Base-by-base conservation (phyloP, 2,329 filamentous ascomycete genomes). In the Berkeleyomyces rouxiae region DNA sequence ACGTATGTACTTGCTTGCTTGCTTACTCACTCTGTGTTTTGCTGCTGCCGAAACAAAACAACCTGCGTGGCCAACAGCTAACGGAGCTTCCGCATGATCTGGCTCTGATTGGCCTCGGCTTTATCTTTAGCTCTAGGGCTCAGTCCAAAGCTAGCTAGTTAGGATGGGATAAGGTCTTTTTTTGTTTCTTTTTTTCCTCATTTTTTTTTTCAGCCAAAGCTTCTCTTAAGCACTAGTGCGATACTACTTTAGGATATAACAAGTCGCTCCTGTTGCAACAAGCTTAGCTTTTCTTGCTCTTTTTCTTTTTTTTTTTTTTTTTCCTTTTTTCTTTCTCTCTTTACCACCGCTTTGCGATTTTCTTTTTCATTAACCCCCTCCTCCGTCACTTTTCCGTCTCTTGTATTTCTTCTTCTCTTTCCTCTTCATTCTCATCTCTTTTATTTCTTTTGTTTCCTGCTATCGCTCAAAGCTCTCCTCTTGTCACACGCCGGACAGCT, bases 391-490 rank as follows among this genome's bases (percentile, higher is more conserved):
- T 37, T 31, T 55, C 37, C 33, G 13, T 37, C 49, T 59, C 46
- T 23, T 47, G 11, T 37, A 33, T 39, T 13, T 7, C 31, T 59
- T 31, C n/a, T 33, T 53, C 10, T 55, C 33, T 55, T 31, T 37
- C 7, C 7, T 2, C 33, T 46, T 59, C 39, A 23, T 58, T 40
- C 13, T 43, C n/a, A 11, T n/a, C n/a, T 5, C 9, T 59, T 37
- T 59, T 59, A 31, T 44, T 53, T 51, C 37, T 53, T 40, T 61
- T 61, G 31, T 53, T 61, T 61, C 44, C 40, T 61, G 16, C 39
- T 51, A 16, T 47, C 46, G 11, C 7, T 51, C 36, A 61, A 61
- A 55, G 49, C 36, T 23, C 23, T 23, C 23, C 23, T 23, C 23
- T 23, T 23, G 2, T 2, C 23, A 23, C 23, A 23, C 23, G 23